Evolutionary conservation across 805 yeast species (phyloP).

Genomic region (Kazachstania martiniae): DNA sequence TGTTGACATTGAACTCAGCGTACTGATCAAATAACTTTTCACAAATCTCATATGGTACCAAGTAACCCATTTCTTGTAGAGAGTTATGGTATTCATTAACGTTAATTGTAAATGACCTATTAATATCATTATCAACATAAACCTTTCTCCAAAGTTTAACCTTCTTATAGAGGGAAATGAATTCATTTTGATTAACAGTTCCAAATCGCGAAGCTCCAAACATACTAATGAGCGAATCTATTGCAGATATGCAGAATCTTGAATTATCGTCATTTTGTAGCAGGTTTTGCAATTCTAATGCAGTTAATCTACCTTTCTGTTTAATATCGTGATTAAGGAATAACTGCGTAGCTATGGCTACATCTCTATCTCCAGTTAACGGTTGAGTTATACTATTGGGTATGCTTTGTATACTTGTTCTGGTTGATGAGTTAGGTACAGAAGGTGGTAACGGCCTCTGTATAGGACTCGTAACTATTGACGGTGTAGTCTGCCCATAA

Average conservation of each 20-base stretch:
- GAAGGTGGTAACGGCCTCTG: constrained; percentile 1
- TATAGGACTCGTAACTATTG: too few species aligned
- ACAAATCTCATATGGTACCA: constrained; percentile 26
- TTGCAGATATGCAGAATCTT: constrained; percentile 25
- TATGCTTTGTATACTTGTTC: constrained; percentile 1
- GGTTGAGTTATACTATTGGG: too few species aligned
- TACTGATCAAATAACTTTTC: constrained; percentile 29
- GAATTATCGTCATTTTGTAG: constrained; percentile 28
- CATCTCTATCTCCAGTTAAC: constrained; percentile 13
- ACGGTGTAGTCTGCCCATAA: background rate
- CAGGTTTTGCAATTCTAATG: constrained; percentile 26
- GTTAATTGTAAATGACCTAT: constrained; percentile 24
- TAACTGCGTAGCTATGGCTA: constrained; percentile 21
- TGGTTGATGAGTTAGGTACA: background rate
- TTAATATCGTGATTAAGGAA: constrained; percentile 25
- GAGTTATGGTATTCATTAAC: constrained; percentile 26
- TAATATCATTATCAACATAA: constrained; percentile 28
- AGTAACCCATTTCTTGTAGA: constrained; percentile 25
- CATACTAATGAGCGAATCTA: constrained; percentile 26
- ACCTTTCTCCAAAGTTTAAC: constrained; percentile 28
- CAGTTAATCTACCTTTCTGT: constrained; percentile 23
- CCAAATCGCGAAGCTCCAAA: constrained; percentile 29
- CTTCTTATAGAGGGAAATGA: constrained; percentile 25
- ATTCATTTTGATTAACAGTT: constrained; percentile 25
- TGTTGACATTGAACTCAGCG: constrained; percentile 22